Base-by-base conservation (phyloP, 2,329 filamentous ascomycete species). In the Trichoderma koningiopsis region DNA sequence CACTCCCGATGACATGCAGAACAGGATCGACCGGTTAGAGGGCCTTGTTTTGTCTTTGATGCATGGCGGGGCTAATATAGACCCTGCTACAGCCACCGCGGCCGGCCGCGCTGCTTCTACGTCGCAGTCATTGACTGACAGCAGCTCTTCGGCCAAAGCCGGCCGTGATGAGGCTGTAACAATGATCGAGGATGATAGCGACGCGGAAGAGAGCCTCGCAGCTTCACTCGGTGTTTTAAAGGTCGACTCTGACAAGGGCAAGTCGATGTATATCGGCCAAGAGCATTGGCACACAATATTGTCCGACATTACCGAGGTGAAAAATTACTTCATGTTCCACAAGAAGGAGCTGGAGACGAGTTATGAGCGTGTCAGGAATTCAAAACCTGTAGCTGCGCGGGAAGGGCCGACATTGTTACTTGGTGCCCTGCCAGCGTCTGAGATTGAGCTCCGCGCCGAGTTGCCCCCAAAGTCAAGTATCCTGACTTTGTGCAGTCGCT, bases 1-100 rank as follows among this genome's bases (percentile, higher is more conserved):
- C 67, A 89, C 81, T 74, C 93, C 95, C 61, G 94, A 97, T 85
- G 95, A 97, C 81, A 97, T 98, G 95, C 95, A 98, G 83, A 97
- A 96, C 78, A 92, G 96, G 79, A 98, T 98, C 82, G 94, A 98
- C 83, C 89, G 95, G 75, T 86, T 98, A 73, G 95, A 98, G 85
- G 92, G 92, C 74, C 83, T 98, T 79, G 95, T 98, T 71, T 82
- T 98, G 73, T 96, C 93, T 33, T 81, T 98, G 77, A 97, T 98
- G 95, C 95, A 95, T 77, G 94, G 92, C 79, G 93, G 93, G 69
- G 82, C 86, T 72, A 83, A 82, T 65, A 76, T 85, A 66, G 84
- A 87, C 59, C 72, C 80, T 10, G 76, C 82, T 13, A 75, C 79
- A 55, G 77, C 80, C 59, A 74, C 77, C n/a, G 74, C 74, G 63